A percentile compares a stretch with the other conserved stretches of the same genome.
Conservation (phyloP, 805 yeast species). For the Zygoascus bituminiphila region DNA sequence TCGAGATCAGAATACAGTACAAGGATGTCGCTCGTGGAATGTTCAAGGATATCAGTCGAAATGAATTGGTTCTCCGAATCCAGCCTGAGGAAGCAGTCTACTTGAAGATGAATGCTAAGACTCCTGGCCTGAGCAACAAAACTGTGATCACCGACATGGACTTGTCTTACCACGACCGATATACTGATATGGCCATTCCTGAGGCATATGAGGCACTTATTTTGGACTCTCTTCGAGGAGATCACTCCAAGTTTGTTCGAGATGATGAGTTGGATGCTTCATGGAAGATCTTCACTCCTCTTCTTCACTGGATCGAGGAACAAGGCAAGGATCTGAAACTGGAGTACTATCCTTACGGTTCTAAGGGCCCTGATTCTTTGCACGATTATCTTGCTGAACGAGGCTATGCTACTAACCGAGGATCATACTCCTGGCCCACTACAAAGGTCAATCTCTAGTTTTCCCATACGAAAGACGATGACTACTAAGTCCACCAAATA, state of each 20-base stretch:
- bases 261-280: constrained; percentile 93
- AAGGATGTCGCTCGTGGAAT: constrained; percentile 78
- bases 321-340: constrained; percentile 57
- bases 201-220: constrained; percentile 96
- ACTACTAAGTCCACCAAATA: no score
- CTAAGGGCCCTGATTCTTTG: constrained; percentile 75
- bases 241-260: constrained; percentile 95
- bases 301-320: constrained; percentile 71
- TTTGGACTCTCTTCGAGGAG: constrained; percentile 82
- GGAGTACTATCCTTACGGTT: constrained; percentile 72
- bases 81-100: constrained; percentile 95
- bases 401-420: constrained; percentile 61
- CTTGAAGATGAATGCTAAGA: constrained; percentile 85
- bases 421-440: constrained; percentile 83
- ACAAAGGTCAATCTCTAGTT: constrained; percentile 22
- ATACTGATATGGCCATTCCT: constrained; percentile 86
- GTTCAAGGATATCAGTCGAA: constrained; percentile 72
- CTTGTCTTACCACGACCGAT: constrained; percentile 73
- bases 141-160: constrained; percentile 86
- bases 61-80: constrained; percentile 86
- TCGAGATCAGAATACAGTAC: constrained; percentile 90
- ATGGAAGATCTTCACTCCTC: constrained; percentile 90
- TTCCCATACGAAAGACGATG: no score
- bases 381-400: constrained; percentile 53
- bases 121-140: constrained; percentile 81